Evolutionary conservation across 345 rosid species (phyloP).

Genomic region (Brassica nigra): DNA sequence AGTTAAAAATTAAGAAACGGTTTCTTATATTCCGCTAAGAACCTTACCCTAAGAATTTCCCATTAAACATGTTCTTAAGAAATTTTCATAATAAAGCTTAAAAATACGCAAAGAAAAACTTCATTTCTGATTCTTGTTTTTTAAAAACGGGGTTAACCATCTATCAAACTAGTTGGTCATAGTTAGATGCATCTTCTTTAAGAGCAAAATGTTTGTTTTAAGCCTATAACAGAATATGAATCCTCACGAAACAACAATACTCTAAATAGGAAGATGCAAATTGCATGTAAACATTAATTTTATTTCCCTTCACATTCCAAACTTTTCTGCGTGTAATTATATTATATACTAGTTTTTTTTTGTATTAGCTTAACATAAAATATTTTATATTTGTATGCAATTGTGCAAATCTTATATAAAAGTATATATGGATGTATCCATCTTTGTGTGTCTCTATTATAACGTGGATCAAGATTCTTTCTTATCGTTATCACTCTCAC

Average conservation of each 20-base stretch:
- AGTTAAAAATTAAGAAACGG: no score
- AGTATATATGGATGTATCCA: slow-evolving; percentile 13
- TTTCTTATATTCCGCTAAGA: no score
- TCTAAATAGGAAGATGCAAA: slow-evolving; percentile 21
- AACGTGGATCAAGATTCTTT: slow-evolving; percentile 40
- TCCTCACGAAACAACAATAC: slow-evolving; percentile 21
- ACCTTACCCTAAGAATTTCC: no score
- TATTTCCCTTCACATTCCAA: slow-evolving; percentile 8
- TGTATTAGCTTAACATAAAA: background rate
- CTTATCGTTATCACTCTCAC: slow-evolving; percentile 40
- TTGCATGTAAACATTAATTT: slow-evolving; percentile 33
- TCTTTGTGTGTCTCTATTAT: slow-evolving; percentile 32
- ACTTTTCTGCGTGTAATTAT: background rate
- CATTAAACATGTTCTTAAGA: background rate
- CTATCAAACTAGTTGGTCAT: slow-evolving; percentile 18
- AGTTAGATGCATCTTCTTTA: slow-evolving; percentile 19
- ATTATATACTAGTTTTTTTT: background rate
- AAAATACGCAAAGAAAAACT: background rate
- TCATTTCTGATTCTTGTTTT: background rate
- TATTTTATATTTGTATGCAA: background rate
- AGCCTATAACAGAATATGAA: slow-evolving; percentile 27
- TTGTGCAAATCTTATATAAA: background rate
- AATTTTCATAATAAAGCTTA: background rate
- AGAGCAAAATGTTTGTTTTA: slow-evolving; percentile 1
- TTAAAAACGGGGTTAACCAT: background rate